A percentile compares a stretch with the other conserved stretches of the same genome.
phyloP scores from a whole-genome alignment of 768 basidiomycete species.

The Ramaria sp. region DNA sequence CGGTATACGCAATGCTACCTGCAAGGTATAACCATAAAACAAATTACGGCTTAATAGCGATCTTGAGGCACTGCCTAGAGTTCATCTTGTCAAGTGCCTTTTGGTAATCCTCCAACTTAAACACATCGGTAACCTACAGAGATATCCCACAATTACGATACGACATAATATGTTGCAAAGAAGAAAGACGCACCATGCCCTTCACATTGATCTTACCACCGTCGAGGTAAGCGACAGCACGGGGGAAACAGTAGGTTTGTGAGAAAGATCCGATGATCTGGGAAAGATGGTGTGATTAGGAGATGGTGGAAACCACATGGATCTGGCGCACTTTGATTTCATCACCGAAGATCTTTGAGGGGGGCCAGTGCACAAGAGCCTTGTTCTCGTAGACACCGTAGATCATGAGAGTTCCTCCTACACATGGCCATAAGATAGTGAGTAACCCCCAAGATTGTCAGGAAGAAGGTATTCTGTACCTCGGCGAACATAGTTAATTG shows the following conservation, averaged over 20 bases:
- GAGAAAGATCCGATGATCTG: conserved; percentile 89
- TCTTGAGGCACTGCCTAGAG: conserved; percentile 43
- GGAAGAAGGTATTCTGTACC: conserved; percentile 17
- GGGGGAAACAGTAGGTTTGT: conserved; percentile 82
- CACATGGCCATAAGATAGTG: not conserved
- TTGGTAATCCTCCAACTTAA: conserved; percentile 48
- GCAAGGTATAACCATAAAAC: not conserved
- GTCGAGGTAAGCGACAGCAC: conserved; percentile 83
- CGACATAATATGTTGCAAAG: not conserved
- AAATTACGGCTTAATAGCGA: conserved; percentile 44
- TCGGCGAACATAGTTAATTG: conserved; percentile 81
- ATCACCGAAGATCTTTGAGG: conserved; percentile 67
- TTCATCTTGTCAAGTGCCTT: conserved; percentile 57
- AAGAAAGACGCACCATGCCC: conserved; percentile 49
- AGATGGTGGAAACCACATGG: not conserved
- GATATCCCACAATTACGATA: conserved; percentile 4
- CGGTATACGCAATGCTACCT: not conserved
- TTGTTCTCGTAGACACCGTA: conserved; percentile 89
- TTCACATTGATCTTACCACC: conserved; percentile 72
- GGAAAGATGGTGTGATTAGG: not conserved
- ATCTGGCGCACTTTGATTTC: conserved; percentile 44
- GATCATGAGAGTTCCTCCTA: conserved; percentile 67
- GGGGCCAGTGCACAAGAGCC: conserved; percentile 78
- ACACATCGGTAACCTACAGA: conserved; percentile 43
- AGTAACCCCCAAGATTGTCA: not conserved